These are phyloP conservation scores for Plasmopara muralis DNA, from an alignment of 352 stramenopile species.

Conservation along the genomic window DNA sequence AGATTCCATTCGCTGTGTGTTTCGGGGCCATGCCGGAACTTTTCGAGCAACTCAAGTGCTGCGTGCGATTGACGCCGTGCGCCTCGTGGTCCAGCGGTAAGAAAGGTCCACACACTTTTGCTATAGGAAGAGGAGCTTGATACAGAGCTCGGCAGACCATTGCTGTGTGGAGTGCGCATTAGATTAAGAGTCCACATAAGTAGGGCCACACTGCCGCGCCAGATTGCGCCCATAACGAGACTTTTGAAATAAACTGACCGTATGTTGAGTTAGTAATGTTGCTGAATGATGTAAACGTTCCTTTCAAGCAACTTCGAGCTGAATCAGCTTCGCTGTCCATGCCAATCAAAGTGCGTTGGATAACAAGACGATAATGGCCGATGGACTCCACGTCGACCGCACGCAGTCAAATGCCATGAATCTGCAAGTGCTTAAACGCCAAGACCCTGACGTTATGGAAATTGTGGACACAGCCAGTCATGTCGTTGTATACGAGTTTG, in stretches of 20 bases:
- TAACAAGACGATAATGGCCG: constrained; percentile 25
- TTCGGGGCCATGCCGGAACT: constrained; percentile 62
- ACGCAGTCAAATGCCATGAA: constrained; percentile 84
- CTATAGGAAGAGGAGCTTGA: constrained; percentile 4
- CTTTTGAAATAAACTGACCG: constrained; percentile 2
- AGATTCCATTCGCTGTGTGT: constrained; percentile 80
- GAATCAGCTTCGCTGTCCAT: constrained; percentile 11
- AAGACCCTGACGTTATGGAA: constrained; percentile 71
- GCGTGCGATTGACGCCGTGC: constrained; percentile 28
- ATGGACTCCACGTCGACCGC: constrained; percentile 58
- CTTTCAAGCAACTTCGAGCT: constrained; percentile 1
- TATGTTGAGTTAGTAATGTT: neutral
- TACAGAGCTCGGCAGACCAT: constrained; percentile 11
- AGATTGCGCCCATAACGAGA: constrained; percentile 10
- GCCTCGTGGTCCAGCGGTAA: constrained; percentile 12
- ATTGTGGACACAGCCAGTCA: constrained; percentile 83
- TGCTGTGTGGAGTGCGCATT: constrained; percentile 9
- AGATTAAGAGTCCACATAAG: constrained; percentile 16
- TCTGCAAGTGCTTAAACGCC: constrained; percentile 78
- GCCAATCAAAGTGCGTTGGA: constrained; percentile 9
- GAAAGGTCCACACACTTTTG: constrained; percentile 11
- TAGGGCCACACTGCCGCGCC: constrained; percentile 21
- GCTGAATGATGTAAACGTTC: neutral
- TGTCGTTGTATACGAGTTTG: constrained; percentile 86
- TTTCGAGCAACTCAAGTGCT: constrained; percentile 59